Conservation (phyloP, 2,329 filamentous ascomycete genomes). For the Pseudocercospora cruenta region DNA sequence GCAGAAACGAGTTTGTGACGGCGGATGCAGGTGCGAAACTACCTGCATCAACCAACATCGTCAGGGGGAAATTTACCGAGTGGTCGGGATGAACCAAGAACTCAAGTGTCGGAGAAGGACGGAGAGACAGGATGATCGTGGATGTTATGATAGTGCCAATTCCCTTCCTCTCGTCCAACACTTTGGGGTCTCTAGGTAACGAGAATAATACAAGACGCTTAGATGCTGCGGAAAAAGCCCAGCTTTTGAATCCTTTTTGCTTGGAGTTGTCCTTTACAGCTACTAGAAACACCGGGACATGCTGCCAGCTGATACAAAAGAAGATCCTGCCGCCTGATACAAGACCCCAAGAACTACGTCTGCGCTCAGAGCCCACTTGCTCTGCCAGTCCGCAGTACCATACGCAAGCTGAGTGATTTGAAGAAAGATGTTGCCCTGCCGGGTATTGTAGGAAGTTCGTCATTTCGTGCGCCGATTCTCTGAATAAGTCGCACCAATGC, state of each 20-base stretch:
- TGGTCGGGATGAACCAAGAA: background rate
- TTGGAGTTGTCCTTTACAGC: constrained; percentile 24
- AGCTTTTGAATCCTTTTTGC: constrained; percentile 26
- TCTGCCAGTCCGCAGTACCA: constrained; percentile 24
- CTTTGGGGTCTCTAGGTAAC: constrained; percentile 6
- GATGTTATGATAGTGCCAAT: constrained; percentile 9
- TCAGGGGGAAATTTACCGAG: background rate
- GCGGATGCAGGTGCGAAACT: background rate
- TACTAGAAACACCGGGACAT: constrained; percentile 25
- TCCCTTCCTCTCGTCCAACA: constrained; percentile 12
- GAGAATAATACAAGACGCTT: constrained; percentile 23
- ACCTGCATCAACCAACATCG: constrained; percentile 2
- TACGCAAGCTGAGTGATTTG: constrained; percentile 28
- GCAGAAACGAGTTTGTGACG: background rate
- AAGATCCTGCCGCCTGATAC: constrained; percentile 18
- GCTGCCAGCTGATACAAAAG: constrained; percentile 25
- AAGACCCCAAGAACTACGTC: constrained; percentile 19
- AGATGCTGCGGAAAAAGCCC: constrained; percentile 23
- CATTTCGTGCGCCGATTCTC: constrained; percentile 17
- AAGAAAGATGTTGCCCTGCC: constrained; percentile 23
- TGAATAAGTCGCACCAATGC: constrained; percentile 13
- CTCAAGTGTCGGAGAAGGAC: background rate
- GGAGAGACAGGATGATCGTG: constrained; percentile 1
- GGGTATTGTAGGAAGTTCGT: constrained; percentile 17
- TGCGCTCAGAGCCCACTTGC: constrained; percentile 18